These are phyloP conservation scores for Fraxinus quadrangulata DNA, from an alignment of 257 asterid species.

Conservation along the genomic window DNA sequence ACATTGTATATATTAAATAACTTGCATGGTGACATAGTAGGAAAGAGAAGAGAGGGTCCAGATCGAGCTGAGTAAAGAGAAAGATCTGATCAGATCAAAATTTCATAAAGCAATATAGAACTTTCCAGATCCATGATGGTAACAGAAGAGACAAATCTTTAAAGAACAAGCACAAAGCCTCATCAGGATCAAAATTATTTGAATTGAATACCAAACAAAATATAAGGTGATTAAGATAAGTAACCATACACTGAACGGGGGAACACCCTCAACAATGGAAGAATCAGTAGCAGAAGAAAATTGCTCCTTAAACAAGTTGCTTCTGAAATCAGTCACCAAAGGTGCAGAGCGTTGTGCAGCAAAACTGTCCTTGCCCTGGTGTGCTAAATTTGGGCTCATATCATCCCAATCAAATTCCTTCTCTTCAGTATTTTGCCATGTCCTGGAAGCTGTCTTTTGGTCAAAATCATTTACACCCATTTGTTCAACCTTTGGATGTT, in stretches of 20 bases:
- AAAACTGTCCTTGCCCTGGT: conserved; percentile 41
- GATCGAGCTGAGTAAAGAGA: neutral
- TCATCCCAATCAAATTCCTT: conserved; percentile 96
- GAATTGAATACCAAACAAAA: neutral
- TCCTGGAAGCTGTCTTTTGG: conserved; percentile 39
- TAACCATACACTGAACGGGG: conserved; percentile 30
- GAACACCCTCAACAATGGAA: conserved; percentile 38
- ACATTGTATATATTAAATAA: neutral
- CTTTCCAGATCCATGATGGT: neutral
- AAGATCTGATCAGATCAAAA: conserved; percentile 10
- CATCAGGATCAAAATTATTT: neutral
- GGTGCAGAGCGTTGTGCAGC: conserved; percentile 39
- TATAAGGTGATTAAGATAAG: neutral
- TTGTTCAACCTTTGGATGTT: conserved; percentile 45
- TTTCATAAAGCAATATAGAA: conserved; percentile 6
- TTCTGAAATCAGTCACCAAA: conserved; percentile 46
- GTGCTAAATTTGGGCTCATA: conserved; percentile 65
- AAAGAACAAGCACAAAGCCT: neutral
- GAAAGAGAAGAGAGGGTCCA: conserved; percentile 6
- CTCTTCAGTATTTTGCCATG: conserved; percentile 94
- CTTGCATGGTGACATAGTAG: neutral
- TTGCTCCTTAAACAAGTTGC: conserved; percentile 31
- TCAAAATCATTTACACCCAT: conserved; percentile 51
- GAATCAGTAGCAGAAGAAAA: conserved; percentile 36
- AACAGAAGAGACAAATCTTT: conserved; percentile 5